These are phyloP conservation scores for Linum trigynum DNA, from an alignment of 345 rosid species.

Conservation along the genomic window DNA sequence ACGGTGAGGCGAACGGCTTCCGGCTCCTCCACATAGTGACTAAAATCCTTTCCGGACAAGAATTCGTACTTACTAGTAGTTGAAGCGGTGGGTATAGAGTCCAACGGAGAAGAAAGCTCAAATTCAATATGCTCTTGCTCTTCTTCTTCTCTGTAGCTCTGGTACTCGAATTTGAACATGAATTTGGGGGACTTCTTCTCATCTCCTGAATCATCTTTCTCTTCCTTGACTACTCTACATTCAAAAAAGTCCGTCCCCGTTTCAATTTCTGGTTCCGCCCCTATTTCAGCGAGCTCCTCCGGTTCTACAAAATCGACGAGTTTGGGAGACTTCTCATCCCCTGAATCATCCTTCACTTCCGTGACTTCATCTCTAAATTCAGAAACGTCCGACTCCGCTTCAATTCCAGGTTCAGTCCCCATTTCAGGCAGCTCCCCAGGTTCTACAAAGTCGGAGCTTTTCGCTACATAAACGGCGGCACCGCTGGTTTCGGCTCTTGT, in stretches of 20 bases:
- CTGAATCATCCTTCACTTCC: not conserved
- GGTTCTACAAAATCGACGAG: no score
- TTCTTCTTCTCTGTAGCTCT: slow-evolving; percentile 31
- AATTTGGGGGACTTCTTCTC: slow-evolving; percentile 25
- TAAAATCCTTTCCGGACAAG: slow-evolving; percentile 21
- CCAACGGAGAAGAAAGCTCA: not conserved
- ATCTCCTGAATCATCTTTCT: slow-evolving; percentile 10
- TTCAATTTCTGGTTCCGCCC: slow-evolving; percentile 13
- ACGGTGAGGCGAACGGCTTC: slow-evolving; percentile 32
- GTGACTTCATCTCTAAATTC: no score
- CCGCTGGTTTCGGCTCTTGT: not conserved
- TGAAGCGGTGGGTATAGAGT: slow-evolving; percentile 18
- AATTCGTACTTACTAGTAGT: slow-evolving; percentile 36
- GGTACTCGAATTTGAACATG: slow-evolving; percentile 64
- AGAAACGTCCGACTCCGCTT: slow-evolving; percentile 6
- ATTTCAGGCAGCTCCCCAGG: not conserved
- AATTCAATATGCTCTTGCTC: slow-evolving; percentile 4
- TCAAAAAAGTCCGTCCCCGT: not conserved
- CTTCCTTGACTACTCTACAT: not conserved
- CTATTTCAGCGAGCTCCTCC: not conserved
- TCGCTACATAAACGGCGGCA: not conserved
- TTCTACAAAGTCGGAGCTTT: not conserved
- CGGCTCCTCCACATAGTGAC: slow-evolving; percentile 33
- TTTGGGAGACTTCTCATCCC: no score
- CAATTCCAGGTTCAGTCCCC: slow-evolving; percentile 16